A percentile compares a stretch with the other conserved stretches of the same genome.
Conservation (phyloP, 1,139 yeast genomes). For the Debaryomycetaceae sp. region DNA sequence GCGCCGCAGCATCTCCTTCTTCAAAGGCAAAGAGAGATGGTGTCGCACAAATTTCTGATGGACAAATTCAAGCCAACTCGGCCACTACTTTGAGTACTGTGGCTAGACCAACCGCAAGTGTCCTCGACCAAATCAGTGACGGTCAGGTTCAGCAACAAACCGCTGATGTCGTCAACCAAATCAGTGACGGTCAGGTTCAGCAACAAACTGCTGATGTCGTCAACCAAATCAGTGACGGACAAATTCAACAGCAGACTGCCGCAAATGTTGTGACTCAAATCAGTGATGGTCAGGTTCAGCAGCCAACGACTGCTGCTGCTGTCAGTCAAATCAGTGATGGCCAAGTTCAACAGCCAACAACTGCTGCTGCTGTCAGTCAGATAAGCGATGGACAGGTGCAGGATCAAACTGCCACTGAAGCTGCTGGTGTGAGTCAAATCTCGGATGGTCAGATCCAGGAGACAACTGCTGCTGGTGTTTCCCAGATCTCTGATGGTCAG, state of each 20-base stretch:
- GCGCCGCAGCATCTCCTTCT: constrained; percentile 7
- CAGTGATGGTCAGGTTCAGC: constrained; percentile 29
- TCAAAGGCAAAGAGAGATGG: constrained; percentile 9
- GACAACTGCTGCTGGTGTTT: constrained; percentile 1
- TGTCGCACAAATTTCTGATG: constrained; percentile 45
- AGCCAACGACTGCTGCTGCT: constrained; percentile 15
- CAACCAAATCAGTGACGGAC: constrained; percentile 31
- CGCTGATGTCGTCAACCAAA: constrained; percentile 18
- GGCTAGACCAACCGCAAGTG: constrained; percentile 18
- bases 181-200: constrained; percentile 33
- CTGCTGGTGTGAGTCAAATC: constrained; percentile 16
- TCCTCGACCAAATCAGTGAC: constrained; percentile 34
- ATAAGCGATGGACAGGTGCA: constrained; percentile 41
- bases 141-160: constrained; percentile 31
- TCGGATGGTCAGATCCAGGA: constrained; percentile 29
- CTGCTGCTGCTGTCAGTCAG: constrained; percentile 13
- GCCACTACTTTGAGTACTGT: constrained; percentile 21
- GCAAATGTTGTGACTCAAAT: constrained; percentile 14
- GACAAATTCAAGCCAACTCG: constrained; percentile 34
- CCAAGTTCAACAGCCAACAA: constrained; percentile 26
- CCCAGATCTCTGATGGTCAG: constrained; percentile 16
- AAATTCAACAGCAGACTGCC: constrained; percentile 23
- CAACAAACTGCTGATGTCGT: constrained; percentile 15
- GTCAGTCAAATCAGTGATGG: constrained; percentile 28
- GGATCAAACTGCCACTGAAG: constrained; percentile 22